These are phyloP conservation scores for Lathyrus tuberosus DNA, from an alignment of 306 rosid genomes.

Conservation along the genomic window DNA sequence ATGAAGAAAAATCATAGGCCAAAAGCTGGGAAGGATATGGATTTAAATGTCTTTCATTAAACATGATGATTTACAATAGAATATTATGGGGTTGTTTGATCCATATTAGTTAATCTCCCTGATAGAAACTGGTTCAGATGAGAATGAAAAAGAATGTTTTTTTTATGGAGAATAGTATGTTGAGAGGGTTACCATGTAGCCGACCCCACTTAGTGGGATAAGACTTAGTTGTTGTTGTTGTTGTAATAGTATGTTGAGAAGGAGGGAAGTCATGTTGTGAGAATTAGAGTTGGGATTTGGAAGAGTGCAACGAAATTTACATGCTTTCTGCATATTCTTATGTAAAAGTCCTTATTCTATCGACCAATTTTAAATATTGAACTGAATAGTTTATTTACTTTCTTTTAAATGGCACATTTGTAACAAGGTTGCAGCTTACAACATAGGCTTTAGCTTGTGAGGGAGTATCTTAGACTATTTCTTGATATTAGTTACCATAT, in stretches of 20 bases:
- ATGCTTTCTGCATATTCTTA: not conserved
- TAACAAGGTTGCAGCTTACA: not conserved
- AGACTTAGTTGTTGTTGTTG: too few relatives aligned
- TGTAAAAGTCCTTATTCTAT: not conserved
- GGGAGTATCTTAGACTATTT: not conserved
- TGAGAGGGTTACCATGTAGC: too few relatives aligned
- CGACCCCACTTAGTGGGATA: too few relatives aligned
- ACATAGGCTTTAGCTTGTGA: not conserved
- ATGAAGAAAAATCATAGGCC: constrained; percentile 1
- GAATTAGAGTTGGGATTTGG: constrained; percentile 1
- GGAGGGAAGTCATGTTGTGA: not conserved
- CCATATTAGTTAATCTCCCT: not conserved
- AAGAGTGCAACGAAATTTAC: not conserved
- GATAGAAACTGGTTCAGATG: not conserved
- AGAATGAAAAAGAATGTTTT: not conserved
- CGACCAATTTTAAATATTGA: not conserved
- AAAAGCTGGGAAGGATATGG: not conserved
- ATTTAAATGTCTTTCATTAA: constrained; percentile 1
- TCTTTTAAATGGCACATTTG: not conserved
- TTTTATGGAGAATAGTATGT: not conserved
- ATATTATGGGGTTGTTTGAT: not conserved
- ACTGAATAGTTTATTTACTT: not conserved
- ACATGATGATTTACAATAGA: not conserved
- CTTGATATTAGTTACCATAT: not conserved
- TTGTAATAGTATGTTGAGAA: not conserved